Conservation (phyloP, 768 basidiomycete genomes). For the Myochromella boudieri region DNA sequence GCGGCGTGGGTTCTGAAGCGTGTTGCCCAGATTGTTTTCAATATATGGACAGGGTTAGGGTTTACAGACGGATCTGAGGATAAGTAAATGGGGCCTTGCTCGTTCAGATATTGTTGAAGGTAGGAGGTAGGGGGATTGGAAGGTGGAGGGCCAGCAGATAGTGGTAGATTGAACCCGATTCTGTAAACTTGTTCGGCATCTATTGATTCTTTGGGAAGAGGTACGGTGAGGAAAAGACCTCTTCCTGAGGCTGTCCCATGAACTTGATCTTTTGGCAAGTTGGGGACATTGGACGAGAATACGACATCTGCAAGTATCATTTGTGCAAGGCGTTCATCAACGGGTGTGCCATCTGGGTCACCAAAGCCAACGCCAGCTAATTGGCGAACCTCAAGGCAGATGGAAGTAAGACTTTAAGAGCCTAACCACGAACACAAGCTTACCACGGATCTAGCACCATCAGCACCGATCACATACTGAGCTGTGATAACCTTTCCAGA, state of each 20-base stretch:
- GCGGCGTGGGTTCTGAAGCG: slow-evolving; percentile 46
- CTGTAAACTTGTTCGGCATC: slow-evolving; percentile 31
- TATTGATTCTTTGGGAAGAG: slow-evolving; percentile 31
- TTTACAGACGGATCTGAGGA: slow-evolving; percentile 35
- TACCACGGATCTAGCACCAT: slow-evolving; percentile 48
- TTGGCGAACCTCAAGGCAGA: slow-evolving; percentile 37
- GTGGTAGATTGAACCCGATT: slow-evolving; percentile 38
- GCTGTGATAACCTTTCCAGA: slow-evolving; percentile 41
- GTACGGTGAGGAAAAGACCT: slow-evolving; percentile 34
- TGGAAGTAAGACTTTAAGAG: neutral
- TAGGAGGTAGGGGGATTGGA: slow-evolving; percentile 39
- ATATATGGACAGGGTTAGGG: slow-evolving; percentile 30
- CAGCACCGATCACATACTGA: slow-evolving; percentile 50
- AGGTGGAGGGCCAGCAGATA: slow-evolving; percentile 28
- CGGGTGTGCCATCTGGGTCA: slow-evolving; percentile 37
- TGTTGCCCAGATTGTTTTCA: slow-evolving; percentile 42
- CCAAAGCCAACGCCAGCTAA: slow-evolving; percentile 39
- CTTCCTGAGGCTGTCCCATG: slow-evolving; percentile 23
- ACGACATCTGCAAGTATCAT: slow-evolving; percentile 49
- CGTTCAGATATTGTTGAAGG: slow-evolving; percentile 42
- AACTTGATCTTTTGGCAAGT: slow-evolving; percentile 20
- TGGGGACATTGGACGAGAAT: slow-evolving; percentile 28
- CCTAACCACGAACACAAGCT: neutral
- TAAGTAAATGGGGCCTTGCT: slow-evolving; percentile 33
- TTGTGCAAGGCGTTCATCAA: slow-evolving; percentile 30